A percentile compares a stretch with the other conserved stretches of the same genome.
Evolutionary conservation across 495 filamentous ascomycete genomes (phyloP).

Genomic region (Daldinia grandis): DNA sequence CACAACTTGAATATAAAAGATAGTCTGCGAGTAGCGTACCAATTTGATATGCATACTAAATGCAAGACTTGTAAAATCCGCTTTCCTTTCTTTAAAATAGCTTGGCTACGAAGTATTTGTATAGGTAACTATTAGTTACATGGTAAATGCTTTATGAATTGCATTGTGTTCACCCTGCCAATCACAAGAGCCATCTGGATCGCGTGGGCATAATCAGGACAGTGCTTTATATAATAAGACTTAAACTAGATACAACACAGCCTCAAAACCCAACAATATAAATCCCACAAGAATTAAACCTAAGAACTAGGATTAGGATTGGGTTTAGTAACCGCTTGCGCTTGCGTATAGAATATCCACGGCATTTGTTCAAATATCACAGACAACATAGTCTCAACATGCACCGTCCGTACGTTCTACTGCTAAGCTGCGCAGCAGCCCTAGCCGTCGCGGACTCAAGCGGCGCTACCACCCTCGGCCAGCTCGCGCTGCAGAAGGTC

Average conservation of each 20-base stretch:
- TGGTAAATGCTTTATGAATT: not conserved
- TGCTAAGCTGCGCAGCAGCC: not conserved
- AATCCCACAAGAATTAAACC: not conserved
- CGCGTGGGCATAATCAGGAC: conserved; percentile 11
- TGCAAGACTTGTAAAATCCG: not conserved
- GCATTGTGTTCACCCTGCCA: conserved; percentile 14
- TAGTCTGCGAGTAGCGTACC: not conserved
- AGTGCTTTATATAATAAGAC: not conserved
- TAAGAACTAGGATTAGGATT: not conserved
- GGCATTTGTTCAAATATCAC: not conserved
- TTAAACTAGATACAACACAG: not conserved
- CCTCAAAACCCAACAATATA: not conserved
- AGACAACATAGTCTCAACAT: not conserved
- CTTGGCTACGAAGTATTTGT: not conserved
- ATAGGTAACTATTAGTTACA: too few species aligned
- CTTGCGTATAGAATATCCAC: not conserved
- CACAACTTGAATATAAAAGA: not conserved
- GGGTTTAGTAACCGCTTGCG: not conserved
- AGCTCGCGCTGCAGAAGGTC: conserved; percentile 62
- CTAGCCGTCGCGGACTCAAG: not conserved
- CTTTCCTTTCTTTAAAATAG: not conserved
- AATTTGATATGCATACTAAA: conserved; percentile 1
- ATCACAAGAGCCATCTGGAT: conserved; percentile 6
- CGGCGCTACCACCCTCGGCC: conserved; percentile 46
- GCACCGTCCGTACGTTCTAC: not conserved